Conservation (phyloP, 495 filamentous ascomycete genomes). For the Amniculicola lignicola region DNA sequence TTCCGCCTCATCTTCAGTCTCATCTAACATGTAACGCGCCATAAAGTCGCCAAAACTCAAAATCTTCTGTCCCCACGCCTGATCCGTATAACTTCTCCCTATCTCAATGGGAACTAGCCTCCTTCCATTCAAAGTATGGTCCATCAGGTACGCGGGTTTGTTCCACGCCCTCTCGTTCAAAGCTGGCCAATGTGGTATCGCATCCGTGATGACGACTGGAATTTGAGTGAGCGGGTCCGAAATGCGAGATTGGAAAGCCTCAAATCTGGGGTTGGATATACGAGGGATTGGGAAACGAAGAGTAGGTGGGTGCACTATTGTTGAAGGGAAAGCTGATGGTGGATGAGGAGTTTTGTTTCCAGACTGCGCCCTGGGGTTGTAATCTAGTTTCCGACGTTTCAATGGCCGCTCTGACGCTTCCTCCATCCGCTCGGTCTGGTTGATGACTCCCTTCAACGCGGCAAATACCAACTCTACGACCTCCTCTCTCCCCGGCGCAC, state of each 20-base stretch:
- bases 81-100: conserved; percentile 84
- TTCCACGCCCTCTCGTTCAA: conserved; percentile 66
- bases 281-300: conserved; percentile 24
- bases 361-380: background rate
- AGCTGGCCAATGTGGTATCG: conserved; percentile 74
- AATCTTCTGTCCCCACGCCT: conserved; percentile 80
- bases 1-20: background rate
- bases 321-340: conserved; percentile 12
- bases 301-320: background rate
- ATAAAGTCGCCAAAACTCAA: conserved; percentile 74
- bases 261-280: conserved; percentile 40
- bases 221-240: conserved; percentile 48
- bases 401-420: background rate
- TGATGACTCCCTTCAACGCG: conserved; percentile 42
- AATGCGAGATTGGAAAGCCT: conserved; percentile 61
- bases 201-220: conserved; percentile 68
- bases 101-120: conserved; percentile 85
- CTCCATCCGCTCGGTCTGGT: background rate
- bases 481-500: conserved; percentile 61
- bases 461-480: conserved; percentile 57
- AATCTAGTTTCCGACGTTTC: conserved; percentile 19
- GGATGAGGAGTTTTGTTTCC: background rate
- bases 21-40: conserved; percentile 50
- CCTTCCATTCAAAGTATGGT: conserved; percentile 69
- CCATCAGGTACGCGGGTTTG: conserved; percentile 68